These are phyloP conservation scores for Syncephalastrum monosporum DNA, from an alignment of 371 early-diverging fungal species.

Conservation along the genomic window DNA sequence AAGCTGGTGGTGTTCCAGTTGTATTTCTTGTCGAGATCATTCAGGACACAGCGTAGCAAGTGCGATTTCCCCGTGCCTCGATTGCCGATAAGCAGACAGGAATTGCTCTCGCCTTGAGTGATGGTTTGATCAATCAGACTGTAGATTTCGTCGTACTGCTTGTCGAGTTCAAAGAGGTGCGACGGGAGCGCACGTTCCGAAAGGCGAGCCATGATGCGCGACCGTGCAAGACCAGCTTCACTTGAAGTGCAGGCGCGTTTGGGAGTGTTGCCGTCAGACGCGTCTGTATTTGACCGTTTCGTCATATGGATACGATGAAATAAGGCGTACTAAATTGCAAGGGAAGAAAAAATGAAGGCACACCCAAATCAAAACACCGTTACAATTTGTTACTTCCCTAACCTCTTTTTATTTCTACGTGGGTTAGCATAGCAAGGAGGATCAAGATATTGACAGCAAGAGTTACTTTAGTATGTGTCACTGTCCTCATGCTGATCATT, in stretches of 20 bases:
- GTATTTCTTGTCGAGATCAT: slow-evolving; percentile 29
- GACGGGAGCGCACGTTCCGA: slow-evolving; percentile 42
- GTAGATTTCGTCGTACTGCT: slow-evolving; percentile 58
- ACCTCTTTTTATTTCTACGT: too few species aligned
- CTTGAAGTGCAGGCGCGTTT: neutral
- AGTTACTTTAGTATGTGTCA: too few species aligned
- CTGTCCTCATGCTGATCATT: too few species aligned
- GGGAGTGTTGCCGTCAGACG: too few species aligned
- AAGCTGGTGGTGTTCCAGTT: slow-evolving; percentile 39
- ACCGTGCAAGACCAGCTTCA: slow-evolving; percentile 2
- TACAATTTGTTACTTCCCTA: too few species aligned
- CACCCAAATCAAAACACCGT: too few species aligned
- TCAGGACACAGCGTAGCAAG: slow-evolving; percentile 42
- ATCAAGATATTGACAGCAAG: too few species aligned
- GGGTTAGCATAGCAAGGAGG: too few species aligned
- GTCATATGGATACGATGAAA: too few species aligned
- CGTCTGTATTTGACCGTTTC: too few species aligned
- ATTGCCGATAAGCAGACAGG: slow-evolving; percentile 73
- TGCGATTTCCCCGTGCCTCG: slow-evolving; percentile 72
- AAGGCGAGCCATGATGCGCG: slow-evolving; percentile 37
- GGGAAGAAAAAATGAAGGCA: too few species aligned
- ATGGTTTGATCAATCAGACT: slow-evolving; percentile 61
- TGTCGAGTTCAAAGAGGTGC: slow-evolving; percentile 55
- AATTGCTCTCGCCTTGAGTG: slow-evolving; percentile 71
- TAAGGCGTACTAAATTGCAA: too few species aligned